Evolutionary conservation across 1,284 basidiomycete species (phyloP).

Genomic region (Ceratobasidium sp.): DNA sequence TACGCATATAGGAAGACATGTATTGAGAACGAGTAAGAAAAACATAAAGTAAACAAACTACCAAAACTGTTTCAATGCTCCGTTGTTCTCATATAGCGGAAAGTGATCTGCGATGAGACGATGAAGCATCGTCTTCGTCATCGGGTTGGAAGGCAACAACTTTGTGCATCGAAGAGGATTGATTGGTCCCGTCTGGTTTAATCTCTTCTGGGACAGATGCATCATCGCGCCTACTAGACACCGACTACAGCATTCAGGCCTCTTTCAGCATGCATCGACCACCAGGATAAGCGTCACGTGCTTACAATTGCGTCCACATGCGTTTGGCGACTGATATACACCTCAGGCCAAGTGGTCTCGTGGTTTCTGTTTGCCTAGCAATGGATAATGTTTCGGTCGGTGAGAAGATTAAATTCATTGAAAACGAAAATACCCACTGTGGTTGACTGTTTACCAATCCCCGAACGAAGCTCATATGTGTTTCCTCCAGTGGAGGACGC

Average conservation of each 20-base stretch:
- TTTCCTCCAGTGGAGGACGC: slow-evolving; percentile 24
- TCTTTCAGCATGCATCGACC: too few relatives aligned
- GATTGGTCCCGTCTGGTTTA: not conserved
- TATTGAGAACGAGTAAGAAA: too few relatives aligned
- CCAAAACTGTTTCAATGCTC: too few relatives aligned
- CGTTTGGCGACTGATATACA: slow-evolving; percentile 38
- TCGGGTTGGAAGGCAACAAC: slow-evolving; percentile 18
- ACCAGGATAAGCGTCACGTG: not conserved
- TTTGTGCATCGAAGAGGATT: slow-evolving; percentile 19
- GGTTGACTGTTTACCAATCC: slow-evolving; percentile 1
- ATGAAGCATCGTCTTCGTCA: slow-evolving; percentile 19
- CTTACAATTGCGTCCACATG: slow-evolving; percentile 34
- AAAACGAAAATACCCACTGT: not conserved
- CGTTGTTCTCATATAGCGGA: slow-evolving; percentile 4
- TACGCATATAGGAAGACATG: too few relatives aligned
- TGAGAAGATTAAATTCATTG: too few relatives aligned
- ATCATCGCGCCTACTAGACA: slow-evolving; percentile 7
- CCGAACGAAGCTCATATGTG: slow-evolving; percentile 24
- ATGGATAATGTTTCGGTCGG: too few relatives aligned
- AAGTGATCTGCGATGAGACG: slow-evolving; percentile 25
- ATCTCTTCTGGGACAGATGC: not conserved
- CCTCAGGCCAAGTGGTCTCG: slow-evolving; percentile 20
- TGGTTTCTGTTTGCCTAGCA: not conserved
- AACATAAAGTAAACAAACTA: too few relatives aligned
- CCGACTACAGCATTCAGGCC: not conserved